Percentiles rank a stretch among this genome's conserved stretches.
Conservation (phyloP, 2,329 filamentous ascomycete genomes). For the Fusarium sp. region DNA sequence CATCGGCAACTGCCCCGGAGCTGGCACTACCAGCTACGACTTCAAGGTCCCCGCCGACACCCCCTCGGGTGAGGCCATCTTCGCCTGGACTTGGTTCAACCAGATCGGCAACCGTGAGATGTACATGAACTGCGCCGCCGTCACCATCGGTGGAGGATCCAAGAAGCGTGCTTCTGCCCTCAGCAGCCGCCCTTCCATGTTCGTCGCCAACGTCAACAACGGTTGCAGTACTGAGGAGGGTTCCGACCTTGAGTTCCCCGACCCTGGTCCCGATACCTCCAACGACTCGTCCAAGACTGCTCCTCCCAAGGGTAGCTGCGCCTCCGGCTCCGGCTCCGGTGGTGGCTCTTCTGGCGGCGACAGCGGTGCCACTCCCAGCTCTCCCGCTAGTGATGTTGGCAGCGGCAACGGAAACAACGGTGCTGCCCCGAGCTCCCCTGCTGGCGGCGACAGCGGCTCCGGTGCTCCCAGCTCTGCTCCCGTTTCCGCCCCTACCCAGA, state of each 20-base stretch:
- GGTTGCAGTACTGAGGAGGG: conserved; percentile 69
- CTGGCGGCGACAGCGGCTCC: background rate
- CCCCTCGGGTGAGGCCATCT: conserved; percentile 70
- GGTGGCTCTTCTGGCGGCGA: conserved; percentile 13
- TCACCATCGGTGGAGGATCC: conserved; percentile 66
- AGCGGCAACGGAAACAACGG: background rate
- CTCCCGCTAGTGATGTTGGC: conserved; percentile 16
- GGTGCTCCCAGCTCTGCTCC: conserved; percentile 26
- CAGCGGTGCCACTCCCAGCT: conserved; percentile 21
- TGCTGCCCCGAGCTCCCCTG: conserved; percentile 25
- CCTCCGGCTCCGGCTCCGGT: conserved; percentile 42
- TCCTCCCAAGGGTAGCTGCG: conserved; percentile 51
- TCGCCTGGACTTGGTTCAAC: conserved; percentile 86
- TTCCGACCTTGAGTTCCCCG: conserved; percentile 72
- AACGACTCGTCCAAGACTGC: conserved; percentile 51
- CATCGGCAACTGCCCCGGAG: conserved; percentile 65
- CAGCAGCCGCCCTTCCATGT: conserved; percentile 72
- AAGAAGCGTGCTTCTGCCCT: conserved; percentile 57
- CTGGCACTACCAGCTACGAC: conserved; percentile 63
- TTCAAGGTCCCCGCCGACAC: conserved; percentile 76
- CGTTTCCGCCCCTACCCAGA: conserved; percentile 38
- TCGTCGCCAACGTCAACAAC: conserved; percentile 75
- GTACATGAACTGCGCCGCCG: conserved; percentile 87
- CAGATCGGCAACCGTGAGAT: conserved; percentile 82
- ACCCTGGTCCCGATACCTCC: conserved; percentile 69